Base-by-base conservation (phyloP, 1,284 basidiomycete species). In the Pseudozyma hubeiensis region DNA sequence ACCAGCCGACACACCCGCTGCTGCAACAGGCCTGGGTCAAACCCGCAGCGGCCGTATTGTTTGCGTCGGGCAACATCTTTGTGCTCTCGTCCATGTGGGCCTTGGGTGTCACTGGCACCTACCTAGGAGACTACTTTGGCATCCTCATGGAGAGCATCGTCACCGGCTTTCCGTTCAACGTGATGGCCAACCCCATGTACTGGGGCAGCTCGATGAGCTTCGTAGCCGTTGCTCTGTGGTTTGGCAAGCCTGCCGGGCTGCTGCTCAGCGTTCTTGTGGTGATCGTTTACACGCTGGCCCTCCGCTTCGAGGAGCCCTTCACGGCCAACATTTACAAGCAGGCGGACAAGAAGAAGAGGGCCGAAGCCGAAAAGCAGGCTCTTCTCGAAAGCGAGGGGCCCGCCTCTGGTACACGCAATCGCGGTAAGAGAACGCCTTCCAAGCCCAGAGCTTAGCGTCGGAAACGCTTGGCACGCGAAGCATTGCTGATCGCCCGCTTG, bases 101-200 rank as follows among this genome's bases (percentile, higher is more conserved):
- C 0, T 87, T 99, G 14, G 96, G 96, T 16, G 87, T 98, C 71
- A 97, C 95, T 8, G 95, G 94, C 62, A 84, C 78, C 66, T 87
- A 81, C 62, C 89, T 97, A 47, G 94, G 96, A 6, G 96, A 98
- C 86, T 98, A 98, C 86, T 99, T 97, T 85, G 96, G 96, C n/a
- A 98, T 98, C 79, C 87, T 98, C 57, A 97, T 97, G 94, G 90
- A 94, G 82, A 88, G 91, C 56, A 85, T 87, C 72, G 86, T 88
- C 55, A 88, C 87, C 6, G 91, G 92, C 19, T 99, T 99, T 87
- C 96, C 96, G 0, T 99, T 98, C 88, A 97, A 96, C 83, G 89
- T 97, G 53, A 88, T 96, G 64, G 88, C 90, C 45, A 91, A 97
- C 85, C 96, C 96, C 0, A 98, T 98, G 96, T 98, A 98, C 75